phyloP scores from a whole-genome alignment of 495 filamentous ascomycete genomes.

The Hypoxylon crocopeplum region DNA sequence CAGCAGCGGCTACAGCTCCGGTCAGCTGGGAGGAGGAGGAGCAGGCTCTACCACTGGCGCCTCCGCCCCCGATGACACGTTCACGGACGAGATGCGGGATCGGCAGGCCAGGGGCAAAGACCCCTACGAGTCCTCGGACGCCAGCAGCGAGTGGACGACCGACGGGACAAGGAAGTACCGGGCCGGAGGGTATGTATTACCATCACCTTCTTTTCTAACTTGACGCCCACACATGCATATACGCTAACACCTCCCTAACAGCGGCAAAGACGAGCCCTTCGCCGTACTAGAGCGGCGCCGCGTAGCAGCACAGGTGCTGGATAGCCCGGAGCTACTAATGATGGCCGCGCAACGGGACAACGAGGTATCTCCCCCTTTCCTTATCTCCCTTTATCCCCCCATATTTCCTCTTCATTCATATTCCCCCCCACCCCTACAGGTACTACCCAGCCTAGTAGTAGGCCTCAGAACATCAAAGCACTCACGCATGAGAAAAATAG shows the following conservation, averaged over 20 bases:
- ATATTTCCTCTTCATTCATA: no score
- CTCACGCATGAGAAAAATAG: constrained; percentile 35
- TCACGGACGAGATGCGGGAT: constrained; percentile 55
- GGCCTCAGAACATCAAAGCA: neutral
- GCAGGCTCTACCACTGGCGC: neutral
- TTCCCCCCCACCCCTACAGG: neutral
- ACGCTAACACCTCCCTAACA: neutral
- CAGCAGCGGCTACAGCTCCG: neutral
- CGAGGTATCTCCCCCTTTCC: constrained; percentile 45
- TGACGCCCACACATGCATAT: neutral
- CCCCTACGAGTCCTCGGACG: constrained; percentile 48
- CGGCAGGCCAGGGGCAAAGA: constrained; percentile 62
- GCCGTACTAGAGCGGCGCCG: constrained; percentile 43
- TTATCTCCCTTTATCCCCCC: neutral
- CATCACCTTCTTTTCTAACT: neutral
- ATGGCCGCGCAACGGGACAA: constrained; percentile 57
- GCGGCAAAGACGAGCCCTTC: constrained; percentile 38
- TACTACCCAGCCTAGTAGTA: neutral
- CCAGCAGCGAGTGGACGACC: constrained; percentile 26
- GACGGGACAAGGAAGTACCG: constrained; percentile 13
- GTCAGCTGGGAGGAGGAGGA: neutral
- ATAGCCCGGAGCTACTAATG: constrained; percentile 60
- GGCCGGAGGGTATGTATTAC: constrained; percentile 9
- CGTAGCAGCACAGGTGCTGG: constrained; percentile 52
- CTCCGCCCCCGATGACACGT: constrained; percentile 5